phyloP scores from a whole-genome alignment of 495 filamentous ascomycete species.

The Jackrogersella minutella region DNA sequence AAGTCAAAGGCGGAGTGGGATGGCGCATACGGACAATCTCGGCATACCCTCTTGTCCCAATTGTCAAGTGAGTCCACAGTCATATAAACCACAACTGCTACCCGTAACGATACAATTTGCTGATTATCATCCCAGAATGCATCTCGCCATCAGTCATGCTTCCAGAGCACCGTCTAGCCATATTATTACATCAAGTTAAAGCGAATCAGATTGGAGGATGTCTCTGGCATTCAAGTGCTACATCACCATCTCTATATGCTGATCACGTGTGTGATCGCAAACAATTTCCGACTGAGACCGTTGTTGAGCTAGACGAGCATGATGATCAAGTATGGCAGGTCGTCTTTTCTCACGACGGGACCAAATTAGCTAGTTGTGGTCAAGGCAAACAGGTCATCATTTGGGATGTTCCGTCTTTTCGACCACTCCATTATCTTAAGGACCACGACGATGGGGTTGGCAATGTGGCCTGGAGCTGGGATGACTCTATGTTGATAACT shows the following conservation, averaged over 20 bases:
- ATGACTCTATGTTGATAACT: slow-evolving; percentile 83
- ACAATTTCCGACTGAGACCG: slow-evolving; percentile 76
- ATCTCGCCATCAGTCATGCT: slow-evolving; percentile 99
- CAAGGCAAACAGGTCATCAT: slow-evolving; percentile 77
- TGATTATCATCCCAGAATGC: slow-evolving; percentile 64
- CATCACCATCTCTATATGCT: slow-evolving; percentile 82
- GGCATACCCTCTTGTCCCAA: slow-evolving; percentile 77
- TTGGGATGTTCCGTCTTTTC: slow-evolving; percentile 78
- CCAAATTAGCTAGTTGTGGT: slow-evolving; percentile 81
- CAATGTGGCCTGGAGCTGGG: slow-evolving; percentile 89
- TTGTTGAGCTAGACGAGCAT: slow-evolving; percentile 75
- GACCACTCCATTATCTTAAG: slow-evolving; percentile 67
- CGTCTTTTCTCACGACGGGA: slow-evolving; percentile 89
- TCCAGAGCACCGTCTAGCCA: slow-evolving; percentile 88
- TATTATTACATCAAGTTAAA: slow-evolving; percentile 84
- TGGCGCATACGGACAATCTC: slow-evolving; percentile 79
- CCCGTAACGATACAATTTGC: slow-evolving; percentile 3
- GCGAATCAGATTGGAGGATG: slow-evolving; percentile 81
- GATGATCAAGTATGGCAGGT: slow-evolving; percentile 90
- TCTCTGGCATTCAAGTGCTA: slow-evolving; percentile 85
- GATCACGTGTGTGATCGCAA: slow-evolving; percentile 85
- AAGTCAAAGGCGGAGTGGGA: slow-evolving; percentile 88
- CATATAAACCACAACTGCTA: neutral
- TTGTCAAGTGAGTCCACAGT: slow-evolving; percentile 73
- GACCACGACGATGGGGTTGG: slow-evolving; percentile 73